These are phyloP conservation scores for Nemania sp. DNA, from an alignment of 2,329 filamentous ascomycete genomes.

Conservation along the genomic window DNA sequence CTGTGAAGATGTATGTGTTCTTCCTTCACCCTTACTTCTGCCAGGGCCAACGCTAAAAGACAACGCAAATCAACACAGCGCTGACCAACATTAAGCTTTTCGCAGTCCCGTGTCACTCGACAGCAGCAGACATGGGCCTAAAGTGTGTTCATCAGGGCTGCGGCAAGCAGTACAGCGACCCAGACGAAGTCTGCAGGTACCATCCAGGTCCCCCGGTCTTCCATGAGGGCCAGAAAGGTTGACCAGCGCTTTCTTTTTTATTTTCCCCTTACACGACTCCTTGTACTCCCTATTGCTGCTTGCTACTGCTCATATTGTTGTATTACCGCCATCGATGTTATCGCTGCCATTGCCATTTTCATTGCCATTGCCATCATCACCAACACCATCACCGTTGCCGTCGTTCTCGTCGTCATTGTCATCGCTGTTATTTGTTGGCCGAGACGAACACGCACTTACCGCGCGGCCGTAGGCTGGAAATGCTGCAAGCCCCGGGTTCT, in stretches of 20 bases:
- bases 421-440: no score
- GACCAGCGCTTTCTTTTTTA: neutral
- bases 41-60: no score
- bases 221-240: conserved; percentile 98
- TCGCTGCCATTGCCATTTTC: no score
- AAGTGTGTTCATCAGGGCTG: conserved; percentile 98
- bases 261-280: neutral
- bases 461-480: conserved; percentile 79
- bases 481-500: conserved; percentile 97
- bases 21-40: no score
- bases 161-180: conserved; percentile 81
- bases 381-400: no score
- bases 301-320: neutral
- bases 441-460: neutral
- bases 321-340: neutral
- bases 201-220: conserved; percentile 94
- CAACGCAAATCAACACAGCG: conserved; percentile 13
- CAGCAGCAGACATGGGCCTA: conserved; percentile 59
- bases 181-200: conserved; percentile 83
- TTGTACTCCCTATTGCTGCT: neutral
- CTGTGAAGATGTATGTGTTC: no score
- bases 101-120: no score
- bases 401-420: no score
- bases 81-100: neutral
- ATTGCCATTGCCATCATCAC: no score